A percentile compares a stretch with the other conserved stretches of the same genome.
Conservation (phyloP, 345 rosid genomes). For the Gossypium sturtianum region DNA sequence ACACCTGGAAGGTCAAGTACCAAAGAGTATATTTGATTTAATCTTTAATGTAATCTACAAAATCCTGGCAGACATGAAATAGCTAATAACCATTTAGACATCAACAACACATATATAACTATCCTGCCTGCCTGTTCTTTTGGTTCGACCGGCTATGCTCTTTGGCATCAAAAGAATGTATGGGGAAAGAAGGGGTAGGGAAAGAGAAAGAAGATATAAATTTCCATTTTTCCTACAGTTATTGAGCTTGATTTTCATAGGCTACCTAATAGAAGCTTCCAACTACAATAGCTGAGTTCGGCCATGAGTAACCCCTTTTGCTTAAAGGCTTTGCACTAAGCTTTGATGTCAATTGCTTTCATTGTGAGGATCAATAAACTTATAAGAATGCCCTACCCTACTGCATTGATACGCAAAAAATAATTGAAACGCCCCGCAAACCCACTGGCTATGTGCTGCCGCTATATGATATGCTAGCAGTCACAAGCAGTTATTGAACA, state of each 20-base stretch:
- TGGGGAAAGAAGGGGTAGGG: neutral
- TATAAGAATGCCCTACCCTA: neutral
- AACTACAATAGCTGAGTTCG: neutral
- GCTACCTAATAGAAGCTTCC: neutral
- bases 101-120: neutral
- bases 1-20: constrained; percentile 39
- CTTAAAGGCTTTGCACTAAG: neutral
- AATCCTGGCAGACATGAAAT: neutral
- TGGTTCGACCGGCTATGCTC: neutral
- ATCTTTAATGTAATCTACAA: neutral
- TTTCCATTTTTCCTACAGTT: neutral
- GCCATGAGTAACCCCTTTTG: neutral
- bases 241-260: constrained; percentile 4
- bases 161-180: neutral
- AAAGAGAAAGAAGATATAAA: neutral
- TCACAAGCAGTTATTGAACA: constrained; percentile 2
- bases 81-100: neutral
- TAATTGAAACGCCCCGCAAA: neutral
- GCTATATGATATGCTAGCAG: neutral
- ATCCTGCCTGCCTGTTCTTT: neutral
- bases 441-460: neutral
- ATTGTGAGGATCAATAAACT: neutral
- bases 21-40: neutral
- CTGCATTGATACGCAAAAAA: neutral
- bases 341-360: neutral